Evolutionary conservation across 495 filamentous ascomycete genomes (phyloP).

Genomic region (Lasiosphaeria miniovina): DNA sequence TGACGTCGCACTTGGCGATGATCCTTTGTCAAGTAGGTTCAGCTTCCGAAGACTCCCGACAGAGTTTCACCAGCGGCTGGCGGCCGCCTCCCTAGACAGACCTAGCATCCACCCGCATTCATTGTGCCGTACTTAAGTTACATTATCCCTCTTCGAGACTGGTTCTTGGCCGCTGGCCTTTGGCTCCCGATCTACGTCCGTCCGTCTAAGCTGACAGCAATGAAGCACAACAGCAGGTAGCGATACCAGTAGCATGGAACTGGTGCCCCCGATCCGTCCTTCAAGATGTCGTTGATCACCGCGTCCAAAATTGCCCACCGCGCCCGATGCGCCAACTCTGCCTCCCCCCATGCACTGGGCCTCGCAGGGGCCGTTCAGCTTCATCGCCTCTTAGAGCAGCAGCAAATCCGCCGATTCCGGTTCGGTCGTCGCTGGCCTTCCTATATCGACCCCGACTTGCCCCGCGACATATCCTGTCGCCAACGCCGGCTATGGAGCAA

Average conservation of each 20-base stretch:
- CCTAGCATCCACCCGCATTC: background rate
- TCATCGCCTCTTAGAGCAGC: constrained; percentile 17
- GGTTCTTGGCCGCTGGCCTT: background rate
- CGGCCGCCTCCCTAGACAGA: background rate
- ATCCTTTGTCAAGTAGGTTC: constrained; percentile 21
- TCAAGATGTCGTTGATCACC: constrained; percentile 37
- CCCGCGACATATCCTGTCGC: constrained; percentile 38
- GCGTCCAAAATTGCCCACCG: constrained; percentile 31
- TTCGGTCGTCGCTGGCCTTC: constrained; percentile 43
- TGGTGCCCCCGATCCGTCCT: background rate
- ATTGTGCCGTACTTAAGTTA: background rate
- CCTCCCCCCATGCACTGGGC: constrained; percentile 18
- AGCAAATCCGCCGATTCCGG: constrained; percentile 46
- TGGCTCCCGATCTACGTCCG: background rate
- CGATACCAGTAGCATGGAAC: constrained; percentile 18
- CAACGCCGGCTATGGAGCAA: constrained; percentile 38
- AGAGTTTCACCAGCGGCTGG: constrained; percentile 5
- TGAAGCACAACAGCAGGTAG: constrained; percentile 21
- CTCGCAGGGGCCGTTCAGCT: constrained; percentile 17
- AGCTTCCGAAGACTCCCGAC: constrained; percentile 19
- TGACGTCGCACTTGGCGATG: constrained; percentile 13
- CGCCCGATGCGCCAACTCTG: constrained; percentile 23
- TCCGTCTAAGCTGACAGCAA: constrained; percentile 8
- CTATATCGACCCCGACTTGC: constrained; percentile 36
- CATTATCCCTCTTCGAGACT: background rate